These are phyloP conservation scores for Penicillium hesseltinei DNA, from an alignment of 2,329 filamentous ascomycete species.

Conservation along the genomic window DNA sequence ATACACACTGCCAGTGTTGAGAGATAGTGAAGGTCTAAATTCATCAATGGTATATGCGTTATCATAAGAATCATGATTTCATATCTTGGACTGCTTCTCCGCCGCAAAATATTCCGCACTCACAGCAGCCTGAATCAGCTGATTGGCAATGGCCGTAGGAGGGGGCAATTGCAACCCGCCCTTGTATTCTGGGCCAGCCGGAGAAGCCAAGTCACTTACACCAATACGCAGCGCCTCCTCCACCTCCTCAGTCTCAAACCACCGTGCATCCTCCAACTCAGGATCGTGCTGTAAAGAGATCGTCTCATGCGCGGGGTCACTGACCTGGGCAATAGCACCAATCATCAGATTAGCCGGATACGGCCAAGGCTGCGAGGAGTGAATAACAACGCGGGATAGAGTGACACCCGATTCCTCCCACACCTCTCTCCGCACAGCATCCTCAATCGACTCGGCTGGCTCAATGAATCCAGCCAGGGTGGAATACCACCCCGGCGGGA, in stretches of 20 bases:
- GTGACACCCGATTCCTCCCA: conserved; percentile 81
- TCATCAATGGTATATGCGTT: neutral
- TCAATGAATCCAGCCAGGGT: conserved; percentile 86
- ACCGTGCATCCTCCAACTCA: conserved; percentile 84
- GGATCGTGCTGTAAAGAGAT: conserved; percentile 85
- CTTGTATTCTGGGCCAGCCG: conserved; percentile 64
- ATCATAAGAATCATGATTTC: neutral
- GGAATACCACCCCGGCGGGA: conserved; percentile 81
- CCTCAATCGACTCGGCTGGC: conserved; percentile 80
- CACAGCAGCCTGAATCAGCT: conserved; percentile 75
- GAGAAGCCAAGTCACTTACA: conserved; percentile 65
- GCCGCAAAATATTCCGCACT: conserved; percentile 65
- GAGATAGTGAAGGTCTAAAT: neutral
- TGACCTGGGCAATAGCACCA: conserved; percentile 77
- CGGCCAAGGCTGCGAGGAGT: conserved; percentile 84
- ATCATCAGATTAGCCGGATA: conserved; percentile 86
- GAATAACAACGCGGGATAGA: conserved; percentile 74
- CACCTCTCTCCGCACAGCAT: conserved; percentile 77
- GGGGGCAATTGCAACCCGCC: conserved; percentile 79
- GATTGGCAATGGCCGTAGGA: conserved; percentile 86
- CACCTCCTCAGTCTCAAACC: conserved; percentile 82
- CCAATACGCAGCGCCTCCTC: conserved; percentile 68
- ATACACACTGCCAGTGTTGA: neutral
- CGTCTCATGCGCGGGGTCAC: conserved; percentile 72
- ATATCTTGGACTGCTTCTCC: conserved; percentile 53